Evolutionary conservation across 441 rosid species (phyloP).

Genomic region (Syzygium malaccense): DNA sequence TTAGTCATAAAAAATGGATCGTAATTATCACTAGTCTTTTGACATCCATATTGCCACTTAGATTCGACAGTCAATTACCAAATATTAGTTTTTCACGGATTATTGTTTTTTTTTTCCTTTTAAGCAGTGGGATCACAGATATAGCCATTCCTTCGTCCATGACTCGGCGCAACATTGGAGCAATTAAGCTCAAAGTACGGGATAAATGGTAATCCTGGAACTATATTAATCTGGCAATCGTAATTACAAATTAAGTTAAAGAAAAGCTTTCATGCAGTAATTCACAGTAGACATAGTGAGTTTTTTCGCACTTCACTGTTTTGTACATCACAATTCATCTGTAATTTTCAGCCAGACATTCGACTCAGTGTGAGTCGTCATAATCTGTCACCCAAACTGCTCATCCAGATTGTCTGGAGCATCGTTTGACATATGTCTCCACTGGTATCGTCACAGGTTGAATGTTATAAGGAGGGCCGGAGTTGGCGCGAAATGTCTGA

Average conservation of each 20-base stretch:
- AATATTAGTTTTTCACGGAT: too few relatives aligned
- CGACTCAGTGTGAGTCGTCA: neutral
- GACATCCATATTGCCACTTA: too few relatives aligned
- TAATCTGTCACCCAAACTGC: neutral
- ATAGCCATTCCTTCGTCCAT: too few relatives aligned
- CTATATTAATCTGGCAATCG: conserved; percentile 12
- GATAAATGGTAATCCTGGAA: neutral
- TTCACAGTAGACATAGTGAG: conserved; percentile 47
- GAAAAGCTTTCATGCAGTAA: neutral
- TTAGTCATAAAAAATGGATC: too few relatives aligned
- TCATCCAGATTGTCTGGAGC: neutral
- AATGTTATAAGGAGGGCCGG: too few relatives aligned
- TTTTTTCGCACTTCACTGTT: neutral
- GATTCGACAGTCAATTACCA: too few relatives aligned
- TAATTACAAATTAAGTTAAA: too few relatives aligned
- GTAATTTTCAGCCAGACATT: neutral
- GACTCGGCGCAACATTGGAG: too few relatives aligned
- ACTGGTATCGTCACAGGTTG: conserved; percentile 37
- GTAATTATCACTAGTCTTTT: too few relatives aligned
- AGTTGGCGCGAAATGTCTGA: conserved; percentile 41
- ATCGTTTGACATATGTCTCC: neutral
- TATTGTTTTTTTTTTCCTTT: too few relatives aligned
- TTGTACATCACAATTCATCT: neutral
- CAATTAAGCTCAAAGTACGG: too few relatives aligned
- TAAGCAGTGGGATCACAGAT: too few relatives aligned